Percentiles rank a stretch among this genome's conserved stretches.
phyloP scores from a whole-genome alignment of 1,139 yeast species.

The Kazachstania sp. region DNA sequence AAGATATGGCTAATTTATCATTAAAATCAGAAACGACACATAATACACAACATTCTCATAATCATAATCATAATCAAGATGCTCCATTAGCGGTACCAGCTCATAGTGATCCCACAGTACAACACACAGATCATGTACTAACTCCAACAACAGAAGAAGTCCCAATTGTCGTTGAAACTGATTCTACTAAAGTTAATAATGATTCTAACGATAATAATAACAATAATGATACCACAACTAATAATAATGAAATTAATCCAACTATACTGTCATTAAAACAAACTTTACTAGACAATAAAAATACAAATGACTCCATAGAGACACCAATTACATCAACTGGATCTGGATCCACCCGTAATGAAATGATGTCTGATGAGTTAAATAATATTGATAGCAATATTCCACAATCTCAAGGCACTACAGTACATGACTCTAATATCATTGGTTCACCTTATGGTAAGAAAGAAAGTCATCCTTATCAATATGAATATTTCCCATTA shows the following conservation, averaged over 20 bases:
- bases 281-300: neutral
- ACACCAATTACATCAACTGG: neutral
- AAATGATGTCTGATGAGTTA: neutral
- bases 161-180: neutral
- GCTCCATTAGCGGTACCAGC: conserved; percentile 11
- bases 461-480: conserved; percentile 9
- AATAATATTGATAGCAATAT: neutral
- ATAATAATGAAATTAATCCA: neutral
- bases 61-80: conserved; percentile 1
- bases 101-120: conserved; percentile 24
- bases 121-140: conserved; percentile 17
- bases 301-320: neutral
- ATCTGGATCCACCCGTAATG: neutral
- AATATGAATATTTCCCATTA: conserved; percentile 9
- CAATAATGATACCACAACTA: too few species aligned
- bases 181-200: neutral
- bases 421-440: neutral
- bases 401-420: neutral
- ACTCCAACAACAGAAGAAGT: conserved; percentile 11
- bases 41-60: neutral
- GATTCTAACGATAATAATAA: conserved; percentile 1
- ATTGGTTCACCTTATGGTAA: neutral
- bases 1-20: conserved; percentile 7
- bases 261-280: conserved; percentile 4
- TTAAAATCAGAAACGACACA: neutral